Conservation (phyloP, 2,329 filamentous ascomycete species). For the Pseudopithomyces maydicus region DNA sequence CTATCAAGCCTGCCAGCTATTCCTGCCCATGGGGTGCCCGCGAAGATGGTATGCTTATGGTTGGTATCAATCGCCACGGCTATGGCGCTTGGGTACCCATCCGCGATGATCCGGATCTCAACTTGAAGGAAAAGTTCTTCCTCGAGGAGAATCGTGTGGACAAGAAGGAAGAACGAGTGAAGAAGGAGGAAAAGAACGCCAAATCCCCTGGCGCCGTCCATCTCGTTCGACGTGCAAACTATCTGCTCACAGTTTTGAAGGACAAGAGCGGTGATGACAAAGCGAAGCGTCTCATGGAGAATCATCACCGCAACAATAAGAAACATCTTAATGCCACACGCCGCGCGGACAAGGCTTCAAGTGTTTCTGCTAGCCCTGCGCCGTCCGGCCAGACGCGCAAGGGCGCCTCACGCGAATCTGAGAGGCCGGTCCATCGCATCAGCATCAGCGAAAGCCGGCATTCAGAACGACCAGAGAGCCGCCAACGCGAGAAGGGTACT, state of each 20-base stretch:
- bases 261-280: constrained; percentile 78
- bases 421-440: constrained; percentile 42
- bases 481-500: constrained; percentile 30
- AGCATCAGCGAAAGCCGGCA: constrained; percentile 45
- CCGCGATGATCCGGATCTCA: constrained; percentile 86
- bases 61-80: constrained; percentile 90
- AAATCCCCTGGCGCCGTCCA: constrained; percentile 98
- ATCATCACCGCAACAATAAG: constrained; percentile 94
- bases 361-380: constrained; percentile 73
- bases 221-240: constrained; percentile 91
- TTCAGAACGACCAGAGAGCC: constrained; percentile 38
- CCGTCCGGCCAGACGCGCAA: constrained; percentile 52
- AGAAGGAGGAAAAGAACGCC: constrained; percentile 70
- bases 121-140: constrained; percentile 89
- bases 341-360: constrained; percentile 60
- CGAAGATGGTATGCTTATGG: constrained; percentile 95
- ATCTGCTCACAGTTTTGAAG: constrained; percentile 91
- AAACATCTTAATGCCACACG: constrained; percentile 67
- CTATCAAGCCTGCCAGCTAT: constrained; percentile 90
- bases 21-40: constrained; percentile 88
- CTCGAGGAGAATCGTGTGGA: constrained; percentile 97
- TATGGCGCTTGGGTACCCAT: constrained; percentile 97
- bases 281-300: constrained; percentile 81
- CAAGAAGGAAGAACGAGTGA: constrained; percentile 90
- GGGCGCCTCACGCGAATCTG: constrained; percentile 40